Percentiles rank a stretch among this genome's conserved stretches.
These are phyloP conservation scores for Piloderma croceum DNA, from an alignment of 768 basidiomycete genomes.

Conservation along the genomic window DNA sequence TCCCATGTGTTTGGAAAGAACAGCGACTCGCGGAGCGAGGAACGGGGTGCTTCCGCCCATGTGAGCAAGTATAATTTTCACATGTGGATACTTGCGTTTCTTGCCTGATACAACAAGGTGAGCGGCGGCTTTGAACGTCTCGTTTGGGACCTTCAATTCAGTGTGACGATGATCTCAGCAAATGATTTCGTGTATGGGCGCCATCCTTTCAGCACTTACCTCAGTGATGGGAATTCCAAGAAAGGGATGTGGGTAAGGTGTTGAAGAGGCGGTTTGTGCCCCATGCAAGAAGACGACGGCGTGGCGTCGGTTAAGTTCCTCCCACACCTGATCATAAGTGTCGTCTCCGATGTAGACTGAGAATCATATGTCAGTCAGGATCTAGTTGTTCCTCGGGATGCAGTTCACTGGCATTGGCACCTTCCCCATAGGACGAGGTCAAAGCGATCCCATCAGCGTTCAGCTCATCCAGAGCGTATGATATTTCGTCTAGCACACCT, in stretches of 20 bases:
- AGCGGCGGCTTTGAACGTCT: constrained; percentile 77
- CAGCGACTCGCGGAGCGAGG: constrained; percentile 65
- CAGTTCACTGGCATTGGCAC: constrained; percentile 45
- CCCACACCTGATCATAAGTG: constrained; percentile 60
- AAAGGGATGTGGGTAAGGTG: constrained; percentile 55
- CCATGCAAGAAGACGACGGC: constrained; percentile 72
- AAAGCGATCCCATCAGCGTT: constrained; percentile 60
- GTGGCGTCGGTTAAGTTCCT: constrained; percentile 53
- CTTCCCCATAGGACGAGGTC: constrained; percentile 62
- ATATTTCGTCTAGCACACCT: constrained; percentile 60
- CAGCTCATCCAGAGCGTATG: constrained; percentile 55
- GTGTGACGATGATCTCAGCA: constrained; percentile 1
- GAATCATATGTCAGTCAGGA: constrained; percentile 2
- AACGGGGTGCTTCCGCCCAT: constrained; percentile 65
- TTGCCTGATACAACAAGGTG: constrained; percentile 69
- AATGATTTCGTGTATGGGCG: too few species aligned
- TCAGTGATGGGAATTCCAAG: constrained; percentile 68
- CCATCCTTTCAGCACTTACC: too few species aligned
- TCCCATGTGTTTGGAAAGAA: constrained; percentile 65
- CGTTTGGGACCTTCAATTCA: constrained; percentile 60
- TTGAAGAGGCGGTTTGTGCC: constrained; percentile 57
- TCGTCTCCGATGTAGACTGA: constrained; percentile 65
- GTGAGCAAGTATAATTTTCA: constrained; percentile 67
- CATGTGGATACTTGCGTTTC: constrained; percentile 54
- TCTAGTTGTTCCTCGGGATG: not conserved